phyloP scores from a whole-genome alignment of 2,329 filamentous ascomycete genomes.

The Metarhizium rileyi region DNA sequence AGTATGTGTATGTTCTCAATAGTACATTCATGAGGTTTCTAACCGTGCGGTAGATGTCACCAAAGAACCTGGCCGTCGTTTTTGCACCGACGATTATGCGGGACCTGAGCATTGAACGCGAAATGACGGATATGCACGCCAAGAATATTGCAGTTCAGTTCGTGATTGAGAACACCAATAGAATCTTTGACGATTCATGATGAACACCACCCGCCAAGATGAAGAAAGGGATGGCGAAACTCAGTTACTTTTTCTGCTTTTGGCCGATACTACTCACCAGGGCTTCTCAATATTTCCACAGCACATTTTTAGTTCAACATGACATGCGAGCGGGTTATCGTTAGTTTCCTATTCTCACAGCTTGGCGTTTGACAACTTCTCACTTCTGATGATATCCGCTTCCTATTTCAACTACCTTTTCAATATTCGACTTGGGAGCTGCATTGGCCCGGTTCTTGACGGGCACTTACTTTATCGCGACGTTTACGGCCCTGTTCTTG shows the following conservation, averaged over 20 bases:
- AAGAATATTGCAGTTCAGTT: conserved; percentile 92
- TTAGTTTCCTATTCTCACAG: no score
- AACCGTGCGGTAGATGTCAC: conserved; percentile 63
- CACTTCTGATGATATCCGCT: not conserved
- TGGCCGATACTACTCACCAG: not conserved
- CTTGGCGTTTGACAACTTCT: not conserved
- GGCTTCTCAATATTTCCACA: not conserved
- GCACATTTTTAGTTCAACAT: not conserved
- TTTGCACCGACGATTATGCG: conserved; percentile 98
- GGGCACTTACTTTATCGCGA: not conserved
- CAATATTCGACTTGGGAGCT: not conserved
- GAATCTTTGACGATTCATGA: conserved; percentile 55
- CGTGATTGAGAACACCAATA: conserved; percentile 79
- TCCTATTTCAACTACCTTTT: not conserved
- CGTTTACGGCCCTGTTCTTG: not conserved
- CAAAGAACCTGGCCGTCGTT: conserved; percentile 90
- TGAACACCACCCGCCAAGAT: not conserved
- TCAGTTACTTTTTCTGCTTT: not conserved
- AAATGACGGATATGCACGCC: conserved; percentile 91
- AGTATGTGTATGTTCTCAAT: conserved; percentile 36
- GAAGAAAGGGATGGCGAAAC: not conserved
- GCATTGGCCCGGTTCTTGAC: not conserved
- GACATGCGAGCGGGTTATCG: not conserved
- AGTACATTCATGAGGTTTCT: not conserved
- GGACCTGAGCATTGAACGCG: conserved; percentile 76